Conservation (phyloP, 2,329 filamentous ascomycete species). For the Magnaporthales sp. region DNA sequence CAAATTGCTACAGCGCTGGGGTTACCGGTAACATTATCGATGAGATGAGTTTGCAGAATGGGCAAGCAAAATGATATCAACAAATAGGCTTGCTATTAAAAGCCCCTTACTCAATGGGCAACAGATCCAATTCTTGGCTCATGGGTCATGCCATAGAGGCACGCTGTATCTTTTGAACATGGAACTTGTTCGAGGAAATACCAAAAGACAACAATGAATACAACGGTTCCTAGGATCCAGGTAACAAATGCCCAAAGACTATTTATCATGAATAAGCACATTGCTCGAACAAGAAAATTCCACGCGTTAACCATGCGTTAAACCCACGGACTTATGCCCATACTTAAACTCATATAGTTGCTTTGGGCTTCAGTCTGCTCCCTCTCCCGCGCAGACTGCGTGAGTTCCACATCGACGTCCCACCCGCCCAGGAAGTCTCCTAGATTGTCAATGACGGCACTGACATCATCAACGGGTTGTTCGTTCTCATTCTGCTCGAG, state of each 20-base stretch:
- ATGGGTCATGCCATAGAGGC: neutral
- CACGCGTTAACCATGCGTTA: neutral
- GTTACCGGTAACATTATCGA: no score
- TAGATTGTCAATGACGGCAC: conserved; percentile 35
- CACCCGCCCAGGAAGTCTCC: conserved; percentile 33
- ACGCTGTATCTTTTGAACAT: neutral
- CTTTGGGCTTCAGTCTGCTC: neutral
- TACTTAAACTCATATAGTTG: neutral
- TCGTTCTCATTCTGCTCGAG: neutral
- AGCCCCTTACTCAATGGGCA: neutral
- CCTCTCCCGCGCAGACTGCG: conserved; percentile 9
- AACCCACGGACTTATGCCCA: neutral
- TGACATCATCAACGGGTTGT: conserved; percentile 29
- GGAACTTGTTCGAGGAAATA: neutral
- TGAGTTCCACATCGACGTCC: conserved; percentile 27
- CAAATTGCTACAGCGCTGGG: neutral
- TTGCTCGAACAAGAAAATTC: neutral
- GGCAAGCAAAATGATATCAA: neutral
- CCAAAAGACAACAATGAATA: neutral
- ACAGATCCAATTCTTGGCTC: neutral
- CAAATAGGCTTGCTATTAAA: neutral
- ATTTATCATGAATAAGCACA: neutral
- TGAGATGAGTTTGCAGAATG: no score
- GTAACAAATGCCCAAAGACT: neutral
- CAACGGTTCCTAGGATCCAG: neutral